Conservation (phyloP, 768 basidiomycete genomes). For the Russula brevipes region DNA sequence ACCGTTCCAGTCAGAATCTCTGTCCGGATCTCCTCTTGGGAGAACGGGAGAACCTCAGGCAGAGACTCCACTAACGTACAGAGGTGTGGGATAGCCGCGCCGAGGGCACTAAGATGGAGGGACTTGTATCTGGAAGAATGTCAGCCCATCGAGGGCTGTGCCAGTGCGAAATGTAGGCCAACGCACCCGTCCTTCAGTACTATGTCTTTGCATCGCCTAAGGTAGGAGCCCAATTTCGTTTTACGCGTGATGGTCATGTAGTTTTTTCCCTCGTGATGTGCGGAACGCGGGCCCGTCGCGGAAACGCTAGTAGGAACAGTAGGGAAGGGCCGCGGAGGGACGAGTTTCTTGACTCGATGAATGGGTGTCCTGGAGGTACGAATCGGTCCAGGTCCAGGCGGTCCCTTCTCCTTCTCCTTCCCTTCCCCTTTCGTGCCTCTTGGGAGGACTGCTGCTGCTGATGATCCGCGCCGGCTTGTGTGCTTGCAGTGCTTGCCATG, state of each 20-base stretch:
- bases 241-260: conserved; percentile 75
- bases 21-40: conserved; percentile 54
- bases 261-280: conserved; percentile 76
- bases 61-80: conserved; percentile 64
- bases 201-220: conserved; percentile 70
- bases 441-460: not conserved
- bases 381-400: not conserved
- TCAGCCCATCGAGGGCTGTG: not conserved
- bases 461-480: not conserved
- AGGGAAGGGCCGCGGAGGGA: conserved; percentile 70
- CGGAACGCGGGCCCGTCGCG: conserved; percentile 75
- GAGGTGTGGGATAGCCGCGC: conserved; percentile 83
- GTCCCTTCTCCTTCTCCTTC: conserved; percentile 12
- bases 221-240: conserved; percentile 64
- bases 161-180: not conserved
- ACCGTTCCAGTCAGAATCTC: conserved; percentile 65
- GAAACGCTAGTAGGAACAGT: conserved; percentile 69
- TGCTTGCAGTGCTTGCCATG: not conserved
- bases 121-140: conserved; percentile 55
- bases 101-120: conserved; percentile 75
- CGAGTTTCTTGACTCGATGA: conserved; percentile 56
- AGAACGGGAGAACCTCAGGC: conserved; percentile 65
- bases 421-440: conserved; percentile 14
- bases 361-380: conserved; percentile 9
- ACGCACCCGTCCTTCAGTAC: conserved; percentile 67